Conservation (phyloP, 305 asterid species). For the Coffea humblotiana region DNA sequence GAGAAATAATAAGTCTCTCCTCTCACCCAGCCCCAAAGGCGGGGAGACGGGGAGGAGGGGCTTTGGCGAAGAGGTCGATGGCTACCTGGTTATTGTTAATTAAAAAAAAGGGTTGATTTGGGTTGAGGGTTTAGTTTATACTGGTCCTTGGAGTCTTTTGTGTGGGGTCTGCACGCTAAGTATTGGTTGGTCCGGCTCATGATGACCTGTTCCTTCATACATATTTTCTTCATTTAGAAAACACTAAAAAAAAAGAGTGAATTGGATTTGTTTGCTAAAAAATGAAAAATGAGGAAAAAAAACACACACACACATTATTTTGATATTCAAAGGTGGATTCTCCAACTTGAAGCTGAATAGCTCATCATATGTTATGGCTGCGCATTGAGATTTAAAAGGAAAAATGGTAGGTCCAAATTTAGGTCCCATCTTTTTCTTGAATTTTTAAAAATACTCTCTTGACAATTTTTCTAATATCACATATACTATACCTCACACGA, state of each 20-base stretch:
- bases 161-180: constrained; percentile 32
- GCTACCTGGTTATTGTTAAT: background rate
- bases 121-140: constrained; percentile 9
- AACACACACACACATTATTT: no score
- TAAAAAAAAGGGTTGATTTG: background rate
- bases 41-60: constrained; percentile 15
- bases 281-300: no score
- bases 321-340: background rate
- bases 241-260: background rate
- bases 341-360: constrained; percentile 5
- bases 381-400: background rate
- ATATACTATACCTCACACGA: no score
- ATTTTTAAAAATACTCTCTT: no score
- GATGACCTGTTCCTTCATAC: constrained; percentile 16
- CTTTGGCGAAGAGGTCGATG: constrained; percentile 14
- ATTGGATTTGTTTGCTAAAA: no score
- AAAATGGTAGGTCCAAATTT: background rate
- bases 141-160: background rate
- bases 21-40: constrained; percentile 22
- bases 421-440: no score
- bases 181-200: constrained; percentile 32
- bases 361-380: background rate
- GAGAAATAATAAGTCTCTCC: background rate
- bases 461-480: no score
- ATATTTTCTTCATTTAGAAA: background rate